Conservation (phyloP, 2,329 filamentous ascomycete genomes). For the Bipolaris zeicola region DNA sequence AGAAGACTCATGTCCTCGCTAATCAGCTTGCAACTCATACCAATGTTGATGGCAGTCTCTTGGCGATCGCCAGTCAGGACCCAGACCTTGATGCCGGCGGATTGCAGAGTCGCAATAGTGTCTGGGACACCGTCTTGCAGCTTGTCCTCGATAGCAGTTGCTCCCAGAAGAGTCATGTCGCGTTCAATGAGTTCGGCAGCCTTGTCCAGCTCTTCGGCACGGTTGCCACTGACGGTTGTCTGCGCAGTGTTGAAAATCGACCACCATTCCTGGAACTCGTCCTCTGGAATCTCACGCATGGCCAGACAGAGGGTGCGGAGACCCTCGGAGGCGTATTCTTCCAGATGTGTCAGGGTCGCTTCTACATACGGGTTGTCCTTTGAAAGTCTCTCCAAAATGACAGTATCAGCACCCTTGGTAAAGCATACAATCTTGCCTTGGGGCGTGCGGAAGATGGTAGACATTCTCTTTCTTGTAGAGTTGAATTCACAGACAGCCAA, state of each 20-base stretch:
- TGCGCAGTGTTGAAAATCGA: constrained; percentile 84
- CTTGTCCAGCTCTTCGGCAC: constrained; percentile 94
- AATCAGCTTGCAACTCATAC: constrained; percentile 98
- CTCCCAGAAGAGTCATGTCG: constrained; percentile 87
- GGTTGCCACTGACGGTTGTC: constrained; percentile 89
- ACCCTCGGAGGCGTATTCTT: constrained; percentile 97
- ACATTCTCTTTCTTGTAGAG: constrained; percentile 96
- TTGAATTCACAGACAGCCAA: constrained; percentile 99
- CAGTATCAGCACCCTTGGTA: constrained; percentile 96
- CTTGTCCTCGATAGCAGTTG: constrained; percentile 96
- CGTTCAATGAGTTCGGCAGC: constrained; percentile 94
- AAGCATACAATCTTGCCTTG: constrained; percentile 94
- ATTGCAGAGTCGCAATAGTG: constrained; percentile 95
- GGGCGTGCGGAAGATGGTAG: constrained; percentile 92
- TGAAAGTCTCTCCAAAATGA: constrained; percentile 89
- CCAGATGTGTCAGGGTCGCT: constrained; percentile 88
- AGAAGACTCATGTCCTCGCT: constrained; percentile 98
- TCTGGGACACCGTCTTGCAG: constrained; percentile 97
- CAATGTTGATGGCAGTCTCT: constrained; percentile 99
- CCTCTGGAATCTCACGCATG: constrained; percentile 88
- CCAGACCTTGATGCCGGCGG: constrained; percentile 98
- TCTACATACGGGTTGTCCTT: constrained; percentile 83
- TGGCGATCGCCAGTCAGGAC: constrained; percentile 96
- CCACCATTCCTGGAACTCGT: constrained; percentile 87
- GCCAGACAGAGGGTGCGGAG: constrained; percentile 92